Base-by-base conservation (phyloP, 176 grass and related monocot species). In the Oryza coarctata region DNA sequence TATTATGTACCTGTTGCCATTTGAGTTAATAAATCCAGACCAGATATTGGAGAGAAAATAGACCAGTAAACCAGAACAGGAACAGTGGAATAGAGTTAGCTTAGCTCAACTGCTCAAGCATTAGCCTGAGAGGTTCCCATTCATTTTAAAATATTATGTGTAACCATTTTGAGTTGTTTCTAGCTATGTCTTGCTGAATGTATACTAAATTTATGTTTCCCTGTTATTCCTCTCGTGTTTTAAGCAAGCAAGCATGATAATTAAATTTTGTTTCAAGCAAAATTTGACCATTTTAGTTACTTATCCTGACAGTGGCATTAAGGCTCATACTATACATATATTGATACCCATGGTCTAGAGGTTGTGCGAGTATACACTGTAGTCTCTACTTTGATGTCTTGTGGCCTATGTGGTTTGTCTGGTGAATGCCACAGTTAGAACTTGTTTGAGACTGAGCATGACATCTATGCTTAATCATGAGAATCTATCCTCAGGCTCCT, bases 11-110 rank as follows among this genome's bases (percentile, higher is more conserved):
- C 63, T 45, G 9, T 61, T 79, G 34, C 7, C 7, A 67, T 72
- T 52, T 11, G 73, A 52, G 2, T 75, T 70, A 70, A 76, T 70
- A 86, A 39, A 25, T 70, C 55, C 63, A 20, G 29, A 83, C 39
- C 75, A n/a, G 26, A 3, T 8, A 55, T 61, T 60, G 30, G 50
- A 36, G 43, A 12, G 35, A 36, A 55, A 69, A 50, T 20, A 8
- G 28, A 44, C 6, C 10, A 44, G 27, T 50, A 9, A 50, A 45
- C 3, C 40, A 30, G 28, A 25, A 26, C 11, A 45, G 20, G 18
- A 33, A 66, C 1, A 28, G 27, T 79, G 26, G 27, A 2, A 2
- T 45, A 12, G 27, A 78, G 29, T 78, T 52, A 68, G 22, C 55
- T 28, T 28, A 33, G 12, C 41, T 43, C 12, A 43, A 43, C 10